These are phyloP conservation scores for Russula ochroleuca DNA, from an alignment of 768 basidiomycete genomes.

Conservation along the genomic window DNA sequence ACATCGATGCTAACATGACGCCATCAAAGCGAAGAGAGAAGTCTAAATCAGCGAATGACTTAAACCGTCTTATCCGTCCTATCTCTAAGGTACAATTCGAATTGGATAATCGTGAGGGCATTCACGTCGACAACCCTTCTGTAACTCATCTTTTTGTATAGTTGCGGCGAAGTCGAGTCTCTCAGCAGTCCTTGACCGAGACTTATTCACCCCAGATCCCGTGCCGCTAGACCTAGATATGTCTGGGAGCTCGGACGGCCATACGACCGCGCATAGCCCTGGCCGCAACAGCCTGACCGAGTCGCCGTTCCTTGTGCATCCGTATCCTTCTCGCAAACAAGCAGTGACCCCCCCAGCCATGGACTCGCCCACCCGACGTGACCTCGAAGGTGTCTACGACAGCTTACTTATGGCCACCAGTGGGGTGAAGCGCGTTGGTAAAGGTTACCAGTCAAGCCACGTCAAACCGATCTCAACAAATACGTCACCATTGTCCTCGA, in stretches of 20 bases:
- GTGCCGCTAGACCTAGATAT: slow-evolving; percentile 39
- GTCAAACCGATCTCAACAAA: slow-evolving; percentile 39
- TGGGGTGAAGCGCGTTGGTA: slow-evolving; percentile 74
- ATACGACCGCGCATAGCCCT: slow-evolving; percentile 19
- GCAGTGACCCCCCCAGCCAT: slow-evolving; percentile 35
- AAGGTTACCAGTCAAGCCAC: slow-evolving; percentile 75
- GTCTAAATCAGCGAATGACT: slow-evolving; percentile 59
- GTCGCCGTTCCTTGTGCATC: slow-evolving; percentile 60
- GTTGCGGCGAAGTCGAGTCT: slow-evolving; percentile 27
- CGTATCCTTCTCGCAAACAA: slow-evolving; percentile 52
- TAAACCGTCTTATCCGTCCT: slow-evolving; percentile 64
- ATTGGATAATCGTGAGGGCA: slow-evolving; percentile 52
- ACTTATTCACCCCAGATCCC: slow-evolving; percentile 59
- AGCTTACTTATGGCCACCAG: slow-evolving; percentile 78
- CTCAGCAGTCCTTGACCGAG: slow-evolving; percentile 49
- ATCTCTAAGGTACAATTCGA: slow-evolving; percentile 62
- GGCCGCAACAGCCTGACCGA: slow-evolving; percentile 52
- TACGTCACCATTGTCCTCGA: slow-evolving; percentile 28
- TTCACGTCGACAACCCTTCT: neutral
- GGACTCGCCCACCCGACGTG: slow-evolving; percentile 56
- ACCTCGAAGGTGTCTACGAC: slow-evolving; percentile 73
- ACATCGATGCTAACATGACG: slow-evolving; percentile 42
- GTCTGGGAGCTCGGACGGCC: slow-evolving; percentile 32
- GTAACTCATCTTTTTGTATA: slow-evolving; percentile 10
- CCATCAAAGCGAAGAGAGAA: slow-evolving; percentile 65